These are phyloP conservation scores for Rubia occidens DNA, from an alignment of 305 asterid species.

Conservation along the genomic window DNA sequence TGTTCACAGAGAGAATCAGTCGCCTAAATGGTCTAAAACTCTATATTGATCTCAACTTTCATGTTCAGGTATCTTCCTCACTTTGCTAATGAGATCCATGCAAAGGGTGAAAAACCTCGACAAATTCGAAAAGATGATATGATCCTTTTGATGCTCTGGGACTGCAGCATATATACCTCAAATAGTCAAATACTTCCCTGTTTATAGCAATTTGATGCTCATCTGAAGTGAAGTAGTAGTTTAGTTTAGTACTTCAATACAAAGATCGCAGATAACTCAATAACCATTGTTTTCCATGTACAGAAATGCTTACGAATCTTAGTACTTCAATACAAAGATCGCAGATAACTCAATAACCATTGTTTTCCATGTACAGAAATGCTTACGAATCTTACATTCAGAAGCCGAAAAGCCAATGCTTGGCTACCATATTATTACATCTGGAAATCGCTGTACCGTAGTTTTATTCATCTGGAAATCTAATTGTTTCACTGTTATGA, in stretches of 20 bases:
- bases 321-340: not conserved
- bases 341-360: not conserved
- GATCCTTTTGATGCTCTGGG: slow-evolving; percentile 13
- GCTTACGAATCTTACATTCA: not conserved
- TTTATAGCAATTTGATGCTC: not conserved
- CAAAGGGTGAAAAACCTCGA: slow-evolving; percentile 64
- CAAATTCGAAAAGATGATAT: slow-evolving; percentile 75
- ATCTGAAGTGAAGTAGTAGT: not conserved
- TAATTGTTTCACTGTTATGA: too few species aligned
- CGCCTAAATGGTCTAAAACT: not conserved
- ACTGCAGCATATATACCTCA: not conserved
- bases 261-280: not conserved
- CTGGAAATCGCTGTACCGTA: not conserved
- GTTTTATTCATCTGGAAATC: not conserved
- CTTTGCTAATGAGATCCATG: slow-evolving; percentile 59
- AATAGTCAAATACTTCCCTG: not conserved
- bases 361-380: not conserved
- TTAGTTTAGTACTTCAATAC: not conserved
- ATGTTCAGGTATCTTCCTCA: slow-evolving; percentile 53
- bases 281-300: not conserved
- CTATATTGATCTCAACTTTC: not conserved
- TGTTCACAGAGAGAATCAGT: not conserved
- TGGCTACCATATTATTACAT: not conserved
- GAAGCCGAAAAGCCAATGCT: not conserved
- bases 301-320: not conserved